Base-by-base conservation (phyloP, 129 eudicot genomes). In the Mikania micrantha region DNA sequence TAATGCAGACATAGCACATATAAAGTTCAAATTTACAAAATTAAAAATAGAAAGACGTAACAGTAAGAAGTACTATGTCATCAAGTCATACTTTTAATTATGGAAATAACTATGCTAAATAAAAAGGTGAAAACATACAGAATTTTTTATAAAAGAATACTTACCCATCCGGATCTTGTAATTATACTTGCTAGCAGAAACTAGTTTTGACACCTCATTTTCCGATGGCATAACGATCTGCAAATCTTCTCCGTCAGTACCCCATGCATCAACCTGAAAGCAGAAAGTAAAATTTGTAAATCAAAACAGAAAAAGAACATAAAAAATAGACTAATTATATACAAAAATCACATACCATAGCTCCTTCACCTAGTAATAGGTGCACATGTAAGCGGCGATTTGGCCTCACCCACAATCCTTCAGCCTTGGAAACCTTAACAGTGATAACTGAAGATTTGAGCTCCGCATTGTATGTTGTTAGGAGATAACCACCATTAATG, bases 381-480 rank as follows among this genome's bases (percentile, higher is more conserved):
- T 89, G 80, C 42, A 90, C 87, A 69, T 87, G 88, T 54, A 94
- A 69, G 40, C 77, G 85, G 12, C 99, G 96, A 20, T 79, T 81
- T 70, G 99, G 99, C 68, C 95, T 87, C 74, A 45, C 69, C 90
- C 83, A 75, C 35, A 78, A 73, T 52, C 99, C 99, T 81, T 94
- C 90, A 22, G 92, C 80, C 70, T 82, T 83, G 27, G 79, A 79
- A 71, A 87, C 78, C 39, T 70, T 77, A 49, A 89, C 72, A 4
- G 85, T 87, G 52, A 87, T 77, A 75, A 81, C 86, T 20, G 95
- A 86, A 70, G 83, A 81, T 22, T 79, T 71, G 19, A 79, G 85
- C 75, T 87, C 93, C 61, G 97, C 97, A 57, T 56, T 76, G 67
- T 94, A 94, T 58, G 91, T 81, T 60, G 99, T 89, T 59, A 89